Percentiles rank a stretch among this genome's conserved stretches.
These are phyloP conservation scores for Lodderomyces theae DNA, from an alignment of 1,139 yeast species.

Conservation along the genomic window DNA sequence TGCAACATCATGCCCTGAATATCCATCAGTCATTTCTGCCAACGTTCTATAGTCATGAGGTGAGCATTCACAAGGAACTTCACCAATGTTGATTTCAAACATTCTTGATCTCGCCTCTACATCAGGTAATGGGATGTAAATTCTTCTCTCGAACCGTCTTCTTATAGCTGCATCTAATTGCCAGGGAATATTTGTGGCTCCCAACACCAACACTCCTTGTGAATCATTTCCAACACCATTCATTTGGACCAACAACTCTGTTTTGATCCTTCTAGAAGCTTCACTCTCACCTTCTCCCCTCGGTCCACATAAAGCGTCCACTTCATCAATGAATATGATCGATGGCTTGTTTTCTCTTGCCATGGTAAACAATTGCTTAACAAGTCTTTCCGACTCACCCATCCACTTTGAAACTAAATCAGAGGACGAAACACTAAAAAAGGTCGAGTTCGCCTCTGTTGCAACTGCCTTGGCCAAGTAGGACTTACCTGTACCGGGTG, in stretches of 20 bases:
- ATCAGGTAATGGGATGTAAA: slow-evolving; percentile 93
- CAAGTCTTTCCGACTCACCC: slow-evolving; percentile 97
- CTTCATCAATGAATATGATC: slow-evolving; percentile 95
- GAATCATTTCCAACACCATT: slow-evolving; percentile 98
- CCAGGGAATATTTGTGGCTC: slow-evolving; percentile 99
- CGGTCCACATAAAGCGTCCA: slow-evolving; percentile 96
- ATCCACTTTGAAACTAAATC: slow-evolving; percentile 97
- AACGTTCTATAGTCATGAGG: slow-evolving; percentile 71
- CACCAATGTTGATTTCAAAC: slow-evolving; percentile 93
- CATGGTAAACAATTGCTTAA: slow-evolving; percentile 90
- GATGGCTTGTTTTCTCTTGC: slow-evolving; percentile 96
- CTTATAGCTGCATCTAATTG: slow-evolving; percentile 97
- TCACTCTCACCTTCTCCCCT: slow-evolving; percentile 98
- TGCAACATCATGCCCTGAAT: slow-evolving; percentile 96
- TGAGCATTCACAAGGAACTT: slow-evolving; percentile 77
- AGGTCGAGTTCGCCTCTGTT: slow-evolving; percentile 95
- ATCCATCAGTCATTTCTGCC: slow-evolving; percentile 95
- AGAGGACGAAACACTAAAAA: slow-evolving; percentile 90
- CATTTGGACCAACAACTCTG: slow-evolving; percentile 96
- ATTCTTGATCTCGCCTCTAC: slow-evolving; percentile 84
- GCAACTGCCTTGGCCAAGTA: slow-evolving; percentile 97
- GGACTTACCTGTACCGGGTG: slow-evolving; percentile 99
- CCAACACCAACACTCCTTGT: slow-evolving; percentile 87
- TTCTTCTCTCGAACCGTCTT: slow-evolving; percentile 93
- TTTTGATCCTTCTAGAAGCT: slow-evolving; percentile 92